A percentile compares a stretch with the other conserved stretches of the same genome.
Evolutionary conservation across 495 filamentous ascomycete species (phyloP).

Genomic region (Astrocystis sublimbata): DNA sequence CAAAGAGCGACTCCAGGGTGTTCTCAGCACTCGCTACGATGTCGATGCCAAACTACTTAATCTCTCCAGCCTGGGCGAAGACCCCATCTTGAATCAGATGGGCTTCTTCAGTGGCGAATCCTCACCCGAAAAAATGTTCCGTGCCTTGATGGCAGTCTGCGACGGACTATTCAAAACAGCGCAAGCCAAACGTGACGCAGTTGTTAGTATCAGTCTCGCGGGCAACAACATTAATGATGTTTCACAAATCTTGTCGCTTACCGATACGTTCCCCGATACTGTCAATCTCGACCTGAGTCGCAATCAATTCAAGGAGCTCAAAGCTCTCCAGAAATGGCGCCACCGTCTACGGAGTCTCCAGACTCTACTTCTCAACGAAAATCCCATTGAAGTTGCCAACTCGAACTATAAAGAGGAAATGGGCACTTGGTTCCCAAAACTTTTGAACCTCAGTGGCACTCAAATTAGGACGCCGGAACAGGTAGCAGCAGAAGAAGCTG

Average conservation of each 20-base stretch:
- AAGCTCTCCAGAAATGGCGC: conserved; percentile 72
- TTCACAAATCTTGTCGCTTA: conserved; percentile 65
- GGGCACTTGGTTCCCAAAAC: conserved; percentile 75
- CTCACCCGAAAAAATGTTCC: conserved; percentile 84
- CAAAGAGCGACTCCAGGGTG: conserved; percentile 45
- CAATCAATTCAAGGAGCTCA: conserved; percentile 71
- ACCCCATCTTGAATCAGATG: conserved; percentile 65
- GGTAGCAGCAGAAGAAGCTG: conserved; percentile 51
- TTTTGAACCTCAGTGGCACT: conserved; percentile 69
- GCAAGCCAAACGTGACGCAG: conserved; percentile 66
- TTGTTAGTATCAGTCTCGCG: conserved; percentile 74
- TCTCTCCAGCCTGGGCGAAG: conserved; percentile 70
- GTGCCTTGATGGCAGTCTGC: conserved; percentile 80
- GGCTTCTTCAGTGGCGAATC: conserved; percentile 72
- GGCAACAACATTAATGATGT: conserved; percentile 74
- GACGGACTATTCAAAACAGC: conserved; percentile 66
- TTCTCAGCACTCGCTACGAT: conserved; percentile 76
- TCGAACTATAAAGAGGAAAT: conserved; percentile 69
- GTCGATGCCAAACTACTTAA: conserved; percentile 70
- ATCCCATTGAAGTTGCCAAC: conserved; percentile 65
- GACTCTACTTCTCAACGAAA: conserved; percentile 74
- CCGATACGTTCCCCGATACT: conserved; percentile 74
- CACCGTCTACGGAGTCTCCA: conserved; percentile 74
- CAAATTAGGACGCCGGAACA: conserved; percentile 72
- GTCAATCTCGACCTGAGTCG: conserved; percentile 82